Conservation (phyloP, 306 rosid species). For the Fagus crenata region DNA sequence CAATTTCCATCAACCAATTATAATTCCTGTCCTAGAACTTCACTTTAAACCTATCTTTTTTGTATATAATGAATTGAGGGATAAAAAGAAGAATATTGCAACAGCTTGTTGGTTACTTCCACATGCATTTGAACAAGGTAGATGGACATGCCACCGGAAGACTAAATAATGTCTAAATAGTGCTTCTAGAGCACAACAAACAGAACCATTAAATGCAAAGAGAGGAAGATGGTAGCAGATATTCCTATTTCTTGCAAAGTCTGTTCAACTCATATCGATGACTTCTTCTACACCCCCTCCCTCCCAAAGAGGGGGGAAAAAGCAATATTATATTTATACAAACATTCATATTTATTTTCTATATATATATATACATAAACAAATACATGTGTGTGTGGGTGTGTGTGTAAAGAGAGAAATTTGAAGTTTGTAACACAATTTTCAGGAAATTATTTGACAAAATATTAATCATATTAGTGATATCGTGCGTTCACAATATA, state of each 20-base stretch:
- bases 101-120: background rate
- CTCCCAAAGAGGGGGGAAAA: too few relatives aligned
- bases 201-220: background rate
- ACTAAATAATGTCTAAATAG: background rate
- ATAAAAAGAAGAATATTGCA: background rate
- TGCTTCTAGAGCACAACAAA: background rate
- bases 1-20: background rate
- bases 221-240: background rate
- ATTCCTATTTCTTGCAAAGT: background rate
- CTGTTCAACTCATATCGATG: background rate
- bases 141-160: background rate
- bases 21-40: background rate
- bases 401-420: background rate
- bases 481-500: background rate
- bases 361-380: background rate
- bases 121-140: background rate
- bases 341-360: too few relatives aligned
- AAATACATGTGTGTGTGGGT: background rate
- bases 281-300: too few relatives aligned
- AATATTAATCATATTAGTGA: background rate
- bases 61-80: background rate
- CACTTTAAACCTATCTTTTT: background rate
- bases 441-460: background rate
- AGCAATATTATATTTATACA: too few relatives aligned
- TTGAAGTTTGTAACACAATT: background rate